Evolutionary conservation across 768 basidiomycete species (phyloP).

Genomic region (Russula griseocarnosa): DNA sequence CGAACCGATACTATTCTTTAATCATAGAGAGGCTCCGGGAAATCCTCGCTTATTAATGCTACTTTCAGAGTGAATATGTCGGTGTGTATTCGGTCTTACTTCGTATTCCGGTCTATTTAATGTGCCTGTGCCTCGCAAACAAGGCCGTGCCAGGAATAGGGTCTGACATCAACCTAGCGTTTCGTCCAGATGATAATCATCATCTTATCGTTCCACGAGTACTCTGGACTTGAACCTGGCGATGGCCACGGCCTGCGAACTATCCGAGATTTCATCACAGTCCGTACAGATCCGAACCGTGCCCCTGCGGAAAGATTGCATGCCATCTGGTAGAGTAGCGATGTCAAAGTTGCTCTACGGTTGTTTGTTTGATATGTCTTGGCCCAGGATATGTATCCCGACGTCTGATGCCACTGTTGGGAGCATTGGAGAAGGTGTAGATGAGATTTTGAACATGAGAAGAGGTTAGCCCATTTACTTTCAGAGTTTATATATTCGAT

Average conservation of each 20-base stretch:
- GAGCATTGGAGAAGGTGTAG: background rate
- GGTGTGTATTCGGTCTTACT: background rate
- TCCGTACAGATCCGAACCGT: background rate
- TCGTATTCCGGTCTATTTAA: background rate
- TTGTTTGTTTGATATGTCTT: background rate
- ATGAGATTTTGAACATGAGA: background rate
- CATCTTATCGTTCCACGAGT: constrained; percentile 1
- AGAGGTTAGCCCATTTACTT: background rate
- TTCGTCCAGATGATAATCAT: background rate
- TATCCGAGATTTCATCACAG: background rate
- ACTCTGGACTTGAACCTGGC: background rate
- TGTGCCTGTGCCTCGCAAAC: background rate
- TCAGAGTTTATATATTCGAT: background rate
- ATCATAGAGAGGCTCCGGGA: background rate
- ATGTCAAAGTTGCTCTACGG: background rate
- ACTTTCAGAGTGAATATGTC: background rate
- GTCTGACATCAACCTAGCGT: background rate
- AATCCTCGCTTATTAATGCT: background rate
- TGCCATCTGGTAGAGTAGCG: constrained; percentile 4
- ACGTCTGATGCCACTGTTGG: background rate
- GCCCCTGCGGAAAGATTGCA: background rate
- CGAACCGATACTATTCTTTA: background rate
- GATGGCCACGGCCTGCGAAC: background rate
- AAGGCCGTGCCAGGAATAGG: background rate
- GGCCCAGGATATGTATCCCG: background rate